A percentile compares a stretch with the other conserved stretches of the same genome.
Evolutionary conservation across 1,284 basidiomycete genomes (phyloP).

Genomic region (Boletus albobrunnescens): DNA sequence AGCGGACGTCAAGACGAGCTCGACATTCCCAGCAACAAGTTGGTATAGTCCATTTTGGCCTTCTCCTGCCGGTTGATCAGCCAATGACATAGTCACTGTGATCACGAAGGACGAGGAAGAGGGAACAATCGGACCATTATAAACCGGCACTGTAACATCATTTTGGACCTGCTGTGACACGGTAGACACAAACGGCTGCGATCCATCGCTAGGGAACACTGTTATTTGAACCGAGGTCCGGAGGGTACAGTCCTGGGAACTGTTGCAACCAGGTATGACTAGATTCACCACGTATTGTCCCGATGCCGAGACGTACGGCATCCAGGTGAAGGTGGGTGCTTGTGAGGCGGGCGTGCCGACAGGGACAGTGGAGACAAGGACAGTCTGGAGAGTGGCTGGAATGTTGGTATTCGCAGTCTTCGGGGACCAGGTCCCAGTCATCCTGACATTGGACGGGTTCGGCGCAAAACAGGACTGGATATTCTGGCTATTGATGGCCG

Average conservation of each 20-base stretch:
- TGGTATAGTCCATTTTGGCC: slow-evolving; percentile 68
- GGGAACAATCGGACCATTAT: slow-evolving; percentile 78
- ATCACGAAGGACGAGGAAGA: slow-evolving; percentile 68
- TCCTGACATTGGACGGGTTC: slow-evolving; percentile 57
- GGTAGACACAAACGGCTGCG: slow-evolving; percentile 60
- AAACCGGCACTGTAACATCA: slow-evolving; percentile 66
- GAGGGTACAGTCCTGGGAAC: slow-evolving; percentile 74
- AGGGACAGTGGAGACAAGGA: slow-evolving; percentile 67
- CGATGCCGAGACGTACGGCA: slow-evolving; percentile 83
- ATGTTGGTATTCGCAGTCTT: slow-evolving; percentile 66
- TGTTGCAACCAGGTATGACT: slow-evolving; percentile 81
- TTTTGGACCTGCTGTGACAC: slow-evolving; percentile 72
- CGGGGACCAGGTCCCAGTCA: slow-evolving; percentile 67
- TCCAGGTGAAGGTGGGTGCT: slow-evolving; percentile 81
- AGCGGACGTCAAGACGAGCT: slow-evolving; percentile 68
- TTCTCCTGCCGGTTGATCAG: slow-evolving; percentile 53
- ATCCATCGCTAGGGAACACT: slow-evolving; percentile 72
- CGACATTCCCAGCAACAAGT: slow-evolving; percentile 77
- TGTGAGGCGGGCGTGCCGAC: slow-evolving; percentile 59
- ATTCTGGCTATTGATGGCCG: slow-evolving; percentile 60
- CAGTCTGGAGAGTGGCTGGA: slow-evolving; percentile 73
- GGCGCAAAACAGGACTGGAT: slow-evolving; percentile 72
- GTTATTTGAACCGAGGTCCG: slow-evolving; percentile 83
- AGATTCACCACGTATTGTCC: slow-evolving; percentile 85
- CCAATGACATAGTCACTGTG: slow-evolving; percentile 70